Conservation (phyloP, 2,329 filamentous ascomycete genomes). For the Fusarium nelsonii region DNA sequence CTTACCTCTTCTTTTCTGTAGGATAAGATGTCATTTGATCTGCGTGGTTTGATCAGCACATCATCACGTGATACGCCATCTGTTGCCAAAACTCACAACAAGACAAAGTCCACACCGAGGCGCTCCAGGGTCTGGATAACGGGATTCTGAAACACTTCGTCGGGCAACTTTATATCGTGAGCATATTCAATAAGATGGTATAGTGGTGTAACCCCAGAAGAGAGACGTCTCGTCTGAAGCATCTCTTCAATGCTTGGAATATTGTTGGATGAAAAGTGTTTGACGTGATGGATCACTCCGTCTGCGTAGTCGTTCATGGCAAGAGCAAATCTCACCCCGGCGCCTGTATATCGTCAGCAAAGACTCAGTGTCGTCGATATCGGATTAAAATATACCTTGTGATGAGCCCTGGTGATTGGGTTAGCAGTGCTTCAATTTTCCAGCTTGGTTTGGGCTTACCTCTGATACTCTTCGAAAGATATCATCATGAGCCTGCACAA, state of each 20-base stretch:
- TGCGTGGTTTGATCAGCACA: accelerated
- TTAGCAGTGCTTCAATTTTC: accelerated
- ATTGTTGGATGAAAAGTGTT: conserved; percentile 8
- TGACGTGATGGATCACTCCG: conserved; percentile 22
- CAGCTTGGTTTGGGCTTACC: accelerated
- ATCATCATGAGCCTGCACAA: conserved; percentile 25
- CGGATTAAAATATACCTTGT: background rate
- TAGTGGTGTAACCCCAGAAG: conserved; percentile 14
- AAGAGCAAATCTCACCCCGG: conserved; percentile 2
- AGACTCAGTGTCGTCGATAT: accelerated
- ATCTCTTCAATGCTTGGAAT: conserved; percentile 18
- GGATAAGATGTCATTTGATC: conserved; percentile 15
- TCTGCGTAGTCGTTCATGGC: conserved; percentile 25
- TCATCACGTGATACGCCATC: accelerated
- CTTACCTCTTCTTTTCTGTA: conserved; percentile 23
- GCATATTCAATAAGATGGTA: conserved; percentile 26
- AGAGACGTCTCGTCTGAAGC: background rate
- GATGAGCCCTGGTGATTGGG: background rate
- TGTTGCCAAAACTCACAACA: background rate
- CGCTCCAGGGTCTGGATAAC: conserved; percentile 16
- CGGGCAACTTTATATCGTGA: background rate
- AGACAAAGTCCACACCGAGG: conserved; percentile 13
- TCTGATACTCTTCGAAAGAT: conserved; percentile 16
- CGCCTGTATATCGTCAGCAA: background rate
- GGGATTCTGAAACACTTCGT: conserved; percentile 2